Conservation (phyloP, 2,329 filamentous ascomycete species). For the Fusarium oligoseptatum region DNA sequence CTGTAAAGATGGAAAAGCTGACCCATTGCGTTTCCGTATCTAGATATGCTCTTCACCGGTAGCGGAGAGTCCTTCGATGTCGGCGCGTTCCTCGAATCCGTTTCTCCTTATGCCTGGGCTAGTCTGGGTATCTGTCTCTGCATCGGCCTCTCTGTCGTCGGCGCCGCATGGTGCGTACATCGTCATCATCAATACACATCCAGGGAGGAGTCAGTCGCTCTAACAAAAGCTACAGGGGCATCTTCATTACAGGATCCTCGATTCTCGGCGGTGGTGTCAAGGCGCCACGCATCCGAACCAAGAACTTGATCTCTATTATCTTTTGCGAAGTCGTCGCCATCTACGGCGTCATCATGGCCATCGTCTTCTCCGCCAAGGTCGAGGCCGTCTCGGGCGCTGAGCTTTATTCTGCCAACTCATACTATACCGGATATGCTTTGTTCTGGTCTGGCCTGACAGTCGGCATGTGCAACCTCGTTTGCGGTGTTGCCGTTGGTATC, state of each 20-base stretch:
- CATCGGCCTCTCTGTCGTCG: constrained; percentile 95
- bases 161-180: constrained; percentile 87
- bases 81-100: constrained; percentile 91
- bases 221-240: constrained; percentile 76
- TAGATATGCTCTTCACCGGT: constrained; percentile 99
- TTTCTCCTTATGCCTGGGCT: constrained; percentile 96
- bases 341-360: constrained; percentile 99
- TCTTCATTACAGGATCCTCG: constrained; percentile 97
- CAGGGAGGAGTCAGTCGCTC: constrained; percentile 7
- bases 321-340: constrained; percentile 99
- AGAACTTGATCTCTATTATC: constrained; percentile 99
- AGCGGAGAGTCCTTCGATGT: constrained; percentile 98
- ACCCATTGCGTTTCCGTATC: constrained; percentile 33
- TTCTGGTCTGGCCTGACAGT: constrained; percentile 98
- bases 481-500: constrained; percentile 96
- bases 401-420: constrained; percentile 81
- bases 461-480: constrained; percentile 94
- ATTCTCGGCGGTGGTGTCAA: constrained; percentile 97
- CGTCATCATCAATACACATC: constrained; percentile 23
- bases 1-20: constrained; percentile 23
- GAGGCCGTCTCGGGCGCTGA: constrained; percentile 72
- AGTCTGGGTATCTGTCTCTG: constrained; percentile 91
- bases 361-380: constrained; percentile 95
- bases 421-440: constrained; percentile 94
- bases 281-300: constrained; percentile 96